Conservation (phyloP, 1,284 basidiomycete genomes). For the Microbotryomycetes sp. region DNA sequence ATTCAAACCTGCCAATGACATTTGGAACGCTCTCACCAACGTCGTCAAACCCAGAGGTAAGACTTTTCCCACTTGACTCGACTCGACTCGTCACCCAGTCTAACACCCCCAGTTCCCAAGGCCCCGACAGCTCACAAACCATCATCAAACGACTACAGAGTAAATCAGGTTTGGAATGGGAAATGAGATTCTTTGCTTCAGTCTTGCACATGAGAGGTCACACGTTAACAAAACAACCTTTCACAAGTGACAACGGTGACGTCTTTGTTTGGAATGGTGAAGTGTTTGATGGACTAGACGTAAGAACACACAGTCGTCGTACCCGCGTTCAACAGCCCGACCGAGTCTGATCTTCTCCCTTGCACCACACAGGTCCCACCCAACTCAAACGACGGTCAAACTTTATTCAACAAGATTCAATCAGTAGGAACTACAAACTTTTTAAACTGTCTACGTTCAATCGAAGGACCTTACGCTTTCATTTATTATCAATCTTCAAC, state of each 20-base stretch:
- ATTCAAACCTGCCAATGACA: background rate
- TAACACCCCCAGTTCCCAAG: background rate
- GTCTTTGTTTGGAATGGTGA: conserved; percentile 37
- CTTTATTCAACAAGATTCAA: conserved; percentile 52
- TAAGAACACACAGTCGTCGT: conserved; percentile 7
- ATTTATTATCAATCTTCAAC: conserved; percentile 58
- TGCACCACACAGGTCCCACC: conserved; percentile 22
- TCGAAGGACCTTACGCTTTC: conserved; percentile 91
- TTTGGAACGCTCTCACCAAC: conserved; percentile 2
- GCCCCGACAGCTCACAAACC: conserved; percentile 13
- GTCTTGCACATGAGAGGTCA: conserved; percentile 72
- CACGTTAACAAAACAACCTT: conserved; percentile 62
- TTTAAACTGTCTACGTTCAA: conserved; percentile 51
- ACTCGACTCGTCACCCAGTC: background rate
- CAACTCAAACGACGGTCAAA: conserved; percentile 74
- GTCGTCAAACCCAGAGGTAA: conserved; percentile 16
- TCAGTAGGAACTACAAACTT: conserved; percentile 45
- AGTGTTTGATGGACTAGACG: conserved; percentile 37
- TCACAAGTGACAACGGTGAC: conserved; percentile 44
- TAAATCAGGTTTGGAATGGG: background rate
- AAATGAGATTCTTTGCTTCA: conserved; percentile 58
- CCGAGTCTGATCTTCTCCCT: too few relatives aligned
- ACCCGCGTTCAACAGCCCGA: too few relatives aligned
- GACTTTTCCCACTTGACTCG: background rate
- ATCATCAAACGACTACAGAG: background rate